Percentiles rank a stretch among this genome's conserved stretches.
phyloP scores from a whole-genome alignment of 2,329 filamentous ascomycete species.

The Penicillium sumatraense region DNA sequence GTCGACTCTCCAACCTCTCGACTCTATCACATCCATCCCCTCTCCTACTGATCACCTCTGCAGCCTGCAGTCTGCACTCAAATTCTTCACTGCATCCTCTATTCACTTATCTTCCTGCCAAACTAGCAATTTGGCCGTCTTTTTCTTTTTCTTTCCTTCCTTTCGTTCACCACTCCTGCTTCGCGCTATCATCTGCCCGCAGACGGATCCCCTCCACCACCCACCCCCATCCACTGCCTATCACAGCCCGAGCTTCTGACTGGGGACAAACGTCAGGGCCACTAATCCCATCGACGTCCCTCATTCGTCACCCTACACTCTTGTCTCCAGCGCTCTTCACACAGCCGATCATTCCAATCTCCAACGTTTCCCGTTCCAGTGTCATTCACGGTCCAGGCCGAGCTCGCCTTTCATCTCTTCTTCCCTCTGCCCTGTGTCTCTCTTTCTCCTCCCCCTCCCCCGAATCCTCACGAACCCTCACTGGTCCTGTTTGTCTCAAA shows the following conservation, averaged over 20 bases:
- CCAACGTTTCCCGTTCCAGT: neutral
- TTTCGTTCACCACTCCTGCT: too few relatives aligned
- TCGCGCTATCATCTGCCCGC: neutral
- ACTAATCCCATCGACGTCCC: conserved; percentile 13
- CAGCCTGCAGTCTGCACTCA: neutral
- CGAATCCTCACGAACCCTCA: neutral
- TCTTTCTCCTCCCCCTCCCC: neutral
- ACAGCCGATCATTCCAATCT: conserved; percentile 1
- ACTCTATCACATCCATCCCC: neutral
- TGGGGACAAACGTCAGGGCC: conserved; percentile 33
- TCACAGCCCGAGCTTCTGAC: conserved; percentile 21
- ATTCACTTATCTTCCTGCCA: neutral
- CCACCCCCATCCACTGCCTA: conserved; percentile 3
- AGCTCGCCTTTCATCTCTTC: neutral
- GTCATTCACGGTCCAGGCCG: neutral
- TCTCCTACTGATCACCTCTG: neutral
- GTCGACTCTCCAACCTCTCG: neutral
- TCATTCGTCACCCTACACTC: conserved; percentile 20
- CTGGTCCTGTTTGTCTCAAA: conserved; percentile 26
- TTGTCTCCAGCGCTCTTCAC: conserved; percentile 5
- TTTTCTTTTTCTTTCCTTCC: neutral
- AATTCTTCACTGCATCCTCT: neutral
- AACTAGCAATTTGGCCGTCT: neutral
- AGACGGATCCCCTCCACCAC: neutral
- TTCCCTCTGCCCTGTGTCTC: neutral